Conservation (phyloP, 2,329 filamentous ascomycete genomes). For the Fusarium albidum region DNA sequence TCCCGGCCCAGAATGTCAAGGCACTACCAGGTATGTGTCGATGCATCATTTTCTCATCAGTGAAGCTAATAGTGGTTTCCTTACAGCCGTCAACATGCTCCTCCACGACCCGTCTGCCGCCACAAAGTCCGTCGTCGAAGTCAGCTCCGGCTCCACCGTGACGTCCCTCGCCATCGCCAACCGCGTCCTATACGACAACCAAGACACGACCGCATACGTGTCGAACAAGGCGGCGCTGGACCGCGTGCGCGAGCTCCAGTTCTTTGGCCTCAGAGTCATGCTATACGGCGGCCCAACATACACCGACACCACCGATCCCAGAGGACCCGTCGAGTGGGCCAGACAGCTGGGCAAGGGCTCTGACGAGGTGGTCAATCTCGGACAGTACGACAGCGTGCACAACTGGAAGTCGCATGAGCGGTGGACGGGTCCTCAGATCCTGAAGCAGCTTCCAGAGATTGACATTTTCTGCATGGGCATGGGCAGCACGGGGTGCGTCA, state of each 20-base stretch:
- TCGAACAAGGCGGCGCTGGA: conserved; percentile 1
- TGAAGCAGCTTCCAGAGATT: conserved; percentile 1
- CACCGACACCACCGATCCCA: conserved; percentile 2
- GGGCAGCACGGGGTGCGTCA: conserved; percentile 4
- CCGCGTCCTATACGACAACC: neutral
- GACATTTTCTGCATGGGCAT: conserved; percentile 5
- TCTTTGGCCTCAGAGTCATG: conserved; percentile 1
- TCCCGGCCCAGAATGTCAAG: conserved; percentile 1
- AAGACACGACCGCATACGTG: conserved; percentile 1
- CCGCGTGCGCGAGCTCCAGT: neutral
- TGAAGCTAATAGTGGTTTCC: too few relatives aligned
- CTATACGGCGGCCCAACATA: conserved; percentile 1
- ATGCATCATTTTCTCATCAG: too few relatives aligned
- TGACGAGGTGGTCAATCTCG: neutral
- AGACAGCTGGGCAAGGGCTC: neutral
- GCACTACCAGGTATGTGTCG: neutral
- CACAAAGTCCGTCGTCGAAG: neutral
- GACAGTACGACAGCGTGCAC: neutral
- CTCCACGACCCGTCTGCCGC: neutral
- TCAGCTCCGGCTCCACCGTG: conserved; percentile 1
- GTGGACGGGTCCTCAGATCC: neutral
- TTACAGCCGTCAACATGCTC: neutral
- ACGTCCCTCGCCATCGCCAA: conserved; percentile 1
- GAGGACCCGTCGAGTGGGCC: conserved; percentile 1
- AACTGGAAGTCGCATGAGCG: conserved; percentile 3